Conservation (phyloP, 257 asterid genomes). For the Nicotiana otophora region DNA sequence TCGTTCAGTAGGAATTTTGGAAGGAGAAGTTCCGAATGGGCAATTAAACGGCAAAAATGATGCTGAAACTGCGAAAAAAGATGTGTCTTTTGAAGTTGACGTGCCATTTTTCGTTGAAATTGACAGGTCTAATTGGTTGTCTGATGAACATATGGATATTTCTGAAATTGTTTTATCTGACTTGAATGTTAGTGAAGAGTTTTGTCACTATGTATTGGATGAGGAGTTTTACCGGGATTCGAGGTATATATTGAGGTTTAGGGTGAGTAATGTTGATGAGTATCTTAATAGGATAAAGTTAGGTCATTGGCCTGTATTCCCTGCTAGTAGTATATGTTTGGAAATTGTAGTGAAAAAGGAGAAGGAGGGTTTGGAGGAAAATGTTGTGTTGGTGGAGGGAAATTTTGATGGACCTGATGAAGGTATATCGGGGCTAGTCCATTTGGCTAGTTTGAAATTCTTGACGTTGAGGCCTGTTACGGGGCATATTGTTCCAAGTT, state of each 20-base stretch:
- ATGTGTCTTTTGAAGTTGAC: conserved; percentile 16
- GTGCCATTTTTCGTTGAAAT: conserved; percentile 55
- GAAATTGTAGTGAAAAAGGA: conserved; percentile 45
- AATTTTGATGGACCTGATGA: conserved; percentile 79
- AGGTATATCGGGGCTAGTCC: conserved; percentile 79
- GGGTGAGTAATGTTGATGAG: conserved; percentile 47
- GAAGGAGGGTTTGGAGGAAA: conserved; percentile 38
- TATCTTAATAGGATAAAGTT: conserved; percentile 64
- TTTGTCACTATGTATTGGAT: conserved; percentile 32
- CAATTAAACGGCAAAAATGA: conserved; percentile 21
- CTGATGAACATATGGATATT: conserved; percentile 62
- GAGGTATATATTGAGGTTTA: conserved; percentile 54
- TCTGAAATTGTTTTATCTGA: conserved; percentile 65
- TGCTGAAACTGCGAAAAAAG: conserved; percentile 15
- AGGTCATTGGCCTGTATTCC: conserved; percentile 92
- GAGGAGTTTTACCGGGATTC: conserved; percentile 50
- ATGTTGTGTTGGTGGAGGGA: conserved; percentile 53
- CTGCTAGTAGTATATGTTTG: conserved; percentile 40
- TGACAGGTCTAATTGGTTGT: conserved; percentile 54
- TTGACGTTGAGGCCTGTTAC: conserved; percentile 59
- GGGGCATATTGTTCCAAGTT: conserved; percentile 31
- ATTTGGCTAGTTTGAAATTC: conserved; percentile 74
- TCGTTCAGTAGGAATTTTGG: conserved; percentile 50
- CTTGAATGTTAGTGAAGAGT: conserved; percentile 51
- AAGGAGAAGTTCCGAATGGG: conserved; percentile 26